Conservation (phyloP, 2,329 filamentous ascomycete genomes). For the Apiospora malaysiana region DNA sequence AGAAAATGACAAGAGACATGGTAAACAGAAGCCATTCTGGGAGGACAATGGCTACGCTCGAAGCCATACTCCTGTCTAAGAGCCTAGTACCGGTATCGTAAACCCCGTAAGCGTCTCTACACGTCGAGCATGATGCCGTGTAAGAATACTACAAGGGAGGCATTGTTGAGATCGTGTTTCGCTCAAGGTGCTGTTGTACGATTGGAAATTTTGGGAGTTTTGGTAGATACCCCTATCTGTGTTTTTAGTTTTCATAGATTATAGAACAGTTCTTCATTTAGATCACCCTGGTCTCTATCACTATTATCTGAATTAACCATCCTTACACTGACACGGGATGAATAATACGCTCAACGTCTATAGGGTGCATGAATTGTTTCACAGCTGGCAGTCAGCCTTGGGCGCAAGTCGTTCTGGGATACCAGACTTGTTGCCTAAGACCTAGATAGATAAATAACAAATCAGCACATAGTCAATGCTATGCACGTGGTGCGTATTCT, state of each 20-base stretch:
- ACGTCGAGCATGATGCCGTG: too few species aligned
- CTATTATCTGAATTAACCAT: not conserved
- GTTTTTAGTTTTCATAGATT: not conserved
- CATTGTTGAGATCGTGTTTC: not conserved
- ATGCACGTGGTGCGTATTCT: not conserved
- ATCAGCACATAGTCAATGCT: not conserved
- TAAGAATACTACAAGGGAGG: not conserved
- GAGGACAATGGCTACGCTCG: conserved; percentile 15
- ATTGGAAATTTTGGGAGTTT: not conserved
- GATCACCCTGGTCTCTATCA: not conserved
- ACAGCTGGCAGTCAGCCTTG: too few species aligned
- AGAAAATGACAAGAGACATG: conserved; percentile 25
- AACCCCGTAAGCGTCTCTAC: not conserved
- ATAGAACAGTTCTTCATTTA: not conserved
- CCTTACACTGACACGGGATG: too few species aligned
- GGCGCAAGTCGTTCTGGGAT: too few species aligned
- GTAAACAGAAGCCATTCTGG: conserved; percentile 28
- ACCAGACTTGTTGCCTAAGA: too few species aligned
- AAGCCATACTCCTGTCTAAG: not conserved
- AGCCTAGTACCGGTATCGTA: not conserved
- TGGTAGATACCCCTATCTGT: not conserved
- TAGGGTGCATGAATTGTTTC: too few species aligned
- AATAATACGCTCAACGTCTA: too few species aligned
- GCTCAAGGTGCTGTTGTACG: not conserved
- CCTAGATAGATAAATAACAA: too few species aligned